Base-by-base conservation (phyloP, 2,329 filamentous ascomycete species). In the Hymenoscyphus occultus region DNA sequence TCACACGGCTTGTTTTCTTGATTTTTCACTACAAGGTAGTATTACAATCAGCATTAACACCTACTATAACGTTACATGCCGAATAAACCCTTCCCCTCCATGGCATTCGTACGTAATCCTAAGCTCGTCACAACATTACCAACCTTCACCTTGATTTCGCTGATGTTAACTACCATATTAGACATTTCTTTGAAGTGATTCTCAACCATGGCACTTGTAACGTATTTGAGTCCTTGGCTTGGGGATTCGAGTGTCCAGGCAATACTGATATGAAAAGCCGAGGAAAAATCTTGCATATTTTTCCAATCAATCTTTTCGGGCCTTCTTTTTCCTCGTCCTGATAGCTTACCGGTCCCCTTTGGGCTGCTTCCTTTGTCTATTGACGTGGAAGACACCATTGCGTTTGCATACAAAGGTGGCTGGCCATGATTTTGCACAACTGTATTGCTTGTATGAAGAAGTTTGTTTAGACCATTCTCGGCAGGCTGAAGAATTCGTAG, bases 251-350 rank as follows among this genome's bases (percentile, higher is more conserved):
- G 82, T 0, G 85, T 90, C 95, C 94, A 98, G 0, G 90, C 95
- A 64, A 99, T 86, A 57, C 93, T 97, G 66, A 98, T 80, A 77
- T 99, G 95, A 74, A 97, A 97, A 28, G 84, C 86, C 59, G 82
- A 76, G 4, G 83, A 82, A 62, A 76, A 76, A 70, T 86, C 82
- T 40, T 72, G 63, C 7, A 71, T 64, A 56, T 68, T 62, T 22
- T 61, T 60, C 69, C 67, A 71, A 2, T 63, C 74, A 6, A 67
- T 45, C 10, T 74, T 75, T 13, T 14, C 3, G 19, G 48, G 12
- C 14, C 31, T n/a, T 39, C 54, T 61, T n/a, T 57, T 64, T 9
- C 28, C 9, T 32, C 60, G 5, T 35, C 13, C 39, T 6, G 13
- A 14, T 12, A 5, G 10, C 45, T 64, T 54, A 22, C 10, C 51